Evolutionary conservation across 257 asterid species (phyloP).

Genomic region (Echites panduratus): DNA sequence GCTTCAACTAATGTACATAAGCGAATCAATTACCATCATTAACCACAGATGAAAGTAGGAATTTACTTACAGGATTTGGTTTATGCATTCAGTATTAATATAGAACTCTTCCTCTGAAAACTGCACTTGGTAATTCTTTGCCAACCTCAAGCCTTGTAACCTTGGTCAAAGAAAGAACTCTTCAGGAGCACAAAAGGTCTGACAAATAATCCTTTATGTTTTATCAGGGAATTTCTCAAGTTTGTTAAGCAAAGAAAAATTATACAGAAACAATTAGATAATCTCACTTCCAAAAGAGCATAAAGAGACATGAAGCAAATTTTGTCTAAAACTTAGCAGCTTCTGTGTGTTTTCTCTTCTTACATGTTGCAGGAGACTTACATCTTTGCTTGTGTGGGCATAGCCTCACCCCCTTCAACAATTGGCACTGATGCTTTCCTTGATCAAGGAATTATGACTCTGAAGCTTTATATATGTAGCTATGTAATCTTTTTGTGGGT

Average conservation of each 20-base stretch:
- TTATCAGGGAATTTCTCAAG: background rate
- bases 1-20: background rate
- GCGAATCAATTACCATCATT: background rate
- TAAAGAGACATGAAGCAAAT: background rate
- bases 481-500: no score
- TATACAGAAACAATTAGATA: background rate
- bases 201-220: background rate
- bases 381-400: background rate
- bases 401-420: background rate
- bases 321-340: background rate
- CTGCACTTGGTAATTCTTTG: background rate
- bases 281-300: background rate
- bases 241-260: no score
- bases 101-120: background rate
- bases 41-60: background rate
- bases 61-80: background rate
- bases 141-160: background rate
- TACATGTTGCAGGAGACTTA: background rate
- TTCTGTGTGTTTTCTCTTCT: background rate
- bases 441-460: no score
- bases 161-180: background rate
- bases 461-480: background rate
- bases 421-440: no score
- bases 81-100: background rate
- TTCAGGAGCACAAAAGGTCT: background rate